phyloP scores from a whole-genome alignment of 169 alveolate species.

The Plasmodium yoelii region DNA sequence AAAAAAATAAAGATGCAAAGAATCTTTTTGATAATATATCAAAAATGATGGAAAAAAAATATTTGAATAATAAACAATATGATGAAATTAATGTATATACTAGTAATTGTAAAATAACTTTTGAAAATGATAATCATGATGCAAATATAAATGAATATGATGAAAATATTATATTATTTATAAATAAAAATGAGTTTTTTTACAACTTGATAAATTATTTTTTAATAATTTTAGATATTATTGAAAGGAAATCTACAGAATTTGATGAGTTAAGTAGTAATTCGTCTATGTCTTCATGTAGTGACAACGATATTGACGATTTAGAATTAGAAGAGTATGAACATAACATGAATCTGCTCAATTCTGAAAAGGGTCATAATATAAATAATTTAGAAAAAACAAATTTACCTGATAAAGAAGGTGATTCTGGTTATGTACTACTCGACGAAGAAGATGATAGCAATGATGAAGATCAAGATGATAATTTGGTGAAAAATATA shows the following conservation, averaged over 20 bases:
- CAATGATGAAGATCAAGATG: neutral
- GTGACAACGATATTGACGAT: conserved; percentile 26
- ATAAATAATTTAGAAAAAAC: neutral
- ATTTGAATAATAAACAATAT: conserved; percentile 38
- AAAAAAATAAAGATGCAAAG: conserved; percentile 63
- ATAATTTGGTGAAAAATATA: neutral
- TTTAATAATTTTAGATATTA: conserved; percentile 53
- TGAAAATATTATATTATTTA: conserved; percentile 45
- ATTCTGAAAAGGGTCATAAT: neutral
- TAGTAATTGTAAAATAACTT: conserved; percentile 10
- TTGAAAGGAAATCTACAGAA: conserved; percentile 14
- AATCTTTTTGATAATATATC: conserved; percentile 30
- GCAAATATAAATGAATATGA: conserved; percentile 5
- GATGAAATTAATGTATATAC: conserved; percentile 26
- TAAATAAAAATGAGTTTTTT: conserved; percentile 65
- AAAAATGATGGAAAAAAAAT: conserved; percentile 52
- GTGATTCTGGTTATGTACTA: neutral
- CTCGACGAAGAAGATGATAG: no score
- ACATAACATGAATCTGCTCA: conserved; percentile 1
- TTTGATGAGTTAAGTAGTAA: conserved; percentile 2
- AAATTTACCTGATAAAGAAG: neutral
- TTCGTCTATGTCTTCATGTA: conserved; percentile 25
- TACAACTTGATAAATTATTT: conserved; percentile 70
- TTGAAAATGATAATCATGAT: neutral
- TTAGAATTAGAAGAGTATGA: conserved; percentile 20